A percentile compares a stretch with the other conserved stretches of the same genome.
Evolutionary conservation across 176 grass and related monocot species (phyloP).

Genomic region (Thalia dealbata): DNA sequence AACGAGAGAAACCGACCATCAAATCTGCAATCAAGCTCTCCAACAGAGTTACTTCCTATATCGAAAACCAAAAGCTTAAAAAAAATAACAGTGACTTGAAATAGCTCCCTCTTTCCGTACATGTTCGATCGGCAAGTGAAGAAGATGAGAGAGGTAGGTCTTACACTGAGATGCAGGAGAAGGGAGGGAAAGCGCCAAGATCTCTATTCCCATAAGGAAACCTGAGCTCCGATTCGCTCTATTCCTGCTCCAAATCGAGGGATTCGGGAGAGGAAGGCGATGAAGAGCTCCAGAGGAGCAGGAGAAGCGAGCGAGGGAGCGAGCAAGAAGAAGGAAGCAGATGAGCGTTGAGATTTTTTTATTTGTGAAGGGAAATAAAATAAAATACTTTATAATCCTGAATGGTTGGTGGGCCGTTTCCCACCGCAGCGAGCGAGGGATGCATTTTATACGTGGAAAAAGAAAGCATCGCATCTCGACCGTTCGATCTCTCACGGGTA

Average conservation of each 20-base stretch:
- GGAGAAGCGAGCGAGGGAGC: not conserved
- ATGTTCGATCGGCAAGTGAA: not conserved
- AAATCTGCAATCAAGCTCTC: not conserved
- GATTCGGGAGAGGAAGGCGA: not conserved
- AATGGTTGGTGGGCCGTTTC: conserved; percentile 26
- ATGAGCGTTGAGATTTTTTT: not conserved
- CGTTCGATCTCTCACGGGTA: not conserved
- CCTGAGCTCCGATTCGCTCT: not conserved
- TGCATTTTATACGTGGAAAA: not conserved
- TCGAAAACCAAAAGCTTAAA: not conserved
- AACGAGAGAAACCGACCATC: not conserved
- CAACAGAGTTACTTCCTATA: not conserved
- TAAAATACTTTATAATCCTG: conserved; percentile 15
- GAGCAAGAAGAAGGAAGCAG: not conserved
- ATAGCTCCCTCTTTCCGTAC: not conserved
- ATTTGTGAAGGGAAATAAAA: not conserved
- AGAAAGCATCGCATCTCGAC: not conserved
- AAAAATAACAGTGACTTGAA: not conserved
- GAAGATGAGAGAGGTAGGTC: not conserved
- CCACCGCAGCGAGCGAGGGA: not conserved
- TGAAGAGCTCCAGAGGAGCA: not conserved
- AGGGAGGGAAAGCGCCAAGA: conserved; percentile 36
- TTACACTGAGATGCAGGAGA: conserved; percentile 39
- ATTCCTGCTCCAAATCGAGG: not conserved
- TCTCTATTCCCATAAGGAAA: conserved; percentile 36